Evolutionary conservation across 169 alveolate genomes (phyloP).

Genomic region (Theileria annulata): DNA sequence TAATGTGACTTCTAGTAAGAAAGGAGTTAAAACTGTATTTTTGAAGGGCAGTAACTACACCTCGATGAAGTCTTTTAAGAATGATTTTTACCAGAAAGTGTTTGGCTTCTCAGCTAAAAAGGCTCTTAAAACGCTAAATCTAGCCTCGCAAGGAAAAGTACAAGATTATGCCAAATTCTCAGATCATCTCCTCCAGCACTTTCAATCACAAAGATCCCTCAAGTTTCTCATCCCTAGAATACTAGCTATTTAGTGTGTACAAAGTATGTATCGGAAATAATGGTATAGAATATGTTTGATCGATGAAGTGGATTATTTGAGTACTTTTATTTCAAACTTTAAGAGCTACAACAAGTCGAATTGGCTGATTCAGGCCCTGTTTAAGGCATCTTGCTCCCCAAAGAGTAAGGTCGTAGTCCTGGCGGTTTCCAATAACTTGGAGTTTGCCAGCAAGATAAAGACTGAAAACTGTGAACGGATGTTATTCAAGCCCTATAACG

Average conservation of each 20-base stretch:
- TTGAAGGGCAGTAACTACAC: constrained; percentile 41
- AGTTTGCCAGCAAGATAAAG: constrained; percentile 48
- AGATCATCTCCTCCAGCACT: background rate
- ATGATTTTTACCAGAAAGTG: constrained; percentile 19
- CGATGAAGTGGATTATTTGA: constrained; percentile 63
- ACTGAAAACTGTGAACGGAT: constrained; percentile 35
- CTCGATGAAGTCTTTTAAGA: constrained; percentile 7
- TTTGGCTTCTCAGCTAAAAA: constrained; percentile 3
- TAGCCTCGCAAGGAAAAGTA: constrained; percentile 9
- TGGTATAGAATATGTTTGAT: constrained; percentile 37
- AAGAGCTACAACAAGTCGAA: constrained; percentile 19
- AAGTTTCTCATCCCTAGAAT: background rate
- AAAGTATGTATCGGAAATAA: background rate
- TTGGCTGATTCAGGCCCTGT: constrained; percentile 64
- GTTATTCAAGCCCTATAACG: constrained; percentile 63
- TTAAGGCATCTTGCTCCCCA: constrained; percentile 33
- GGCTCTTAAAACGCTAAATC: constrained; percentile 4
- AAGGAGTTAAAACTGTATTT: background rate
- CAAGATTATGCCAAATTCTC: constrained; percentile 14
- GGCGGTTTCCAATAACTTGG: constrained; percentile 64
- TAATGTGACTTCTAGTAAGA: background rate
- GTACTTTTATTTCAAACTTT: background rate
- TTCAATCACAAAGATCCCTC: constrained; percentile 1
- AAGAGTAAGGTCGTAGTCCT: constrained; percentile 40
- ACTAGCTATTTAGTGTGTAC: background rate